Conservation (phyloP, 805 yeast genomes). For the Candida golubevii region DNA sequence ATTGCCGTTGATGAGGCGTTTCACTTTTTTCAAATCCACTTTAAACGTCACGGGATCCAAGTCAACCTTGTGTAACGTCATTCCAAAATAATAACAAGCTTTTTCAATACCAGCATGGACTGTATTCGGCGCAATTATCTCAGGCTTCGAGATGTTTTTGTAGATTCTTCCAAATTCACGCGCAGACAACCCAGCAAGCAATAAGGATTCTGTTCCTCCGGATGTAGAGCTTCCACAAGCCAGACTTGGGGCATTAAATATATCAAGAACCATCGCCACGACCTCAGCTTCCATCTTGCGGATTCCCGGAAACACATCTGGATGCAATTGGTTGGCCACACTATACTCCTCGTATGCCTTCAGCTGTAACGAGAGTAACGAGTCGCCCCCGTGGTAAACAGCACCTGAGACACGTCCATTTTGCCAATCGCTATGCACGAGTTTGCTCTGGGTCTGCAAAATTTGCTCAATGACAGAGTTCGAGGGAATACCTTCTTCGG, state of each 20-base stretch:
- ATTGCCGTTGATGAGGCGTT: slow-evolving; percentile 63
- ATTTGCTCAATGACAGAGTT: slow-evolving; percentile 48
- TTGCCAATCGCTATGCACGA: slow-evolving; percentile 77
- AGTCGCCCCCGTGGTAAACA: slow-evolving; percentile 92
- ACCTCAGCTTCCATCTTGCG: slow-evolving; percentile 96
- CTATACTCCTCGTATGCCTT: slow-evolving; percentile 71
- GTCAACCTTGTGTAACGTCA: slow-evolving; percentile 77
- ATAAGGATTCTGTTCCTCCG: slow-evolving; percentile 93
- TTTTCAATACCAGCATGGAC: slow-evolving; percentile 95
- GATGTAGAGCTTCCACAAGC: slow-evolving; percentile 75
- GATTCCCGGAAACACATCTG: slow-evolving; percentile 94
- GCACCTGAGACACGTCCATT: slow-evolving; percentile 90
- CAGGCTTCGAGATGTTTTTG: slow-evolving; percentile 65
- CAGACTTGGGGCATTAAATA: slow-evolving; percentile 71
- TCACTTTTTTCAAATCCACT: slow-evolving; percentile 62
- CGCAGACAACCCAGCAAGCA: slow-evolving; percentile 85
- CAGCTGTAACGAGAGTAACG: slow-evolving; percentile 68
- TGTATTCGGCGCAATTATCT: slow-evolving; percentile 83
- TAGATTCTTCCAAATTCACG: slow-evolving; percentile 63
- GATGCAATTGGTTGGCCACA: slow-evolving; percentile 92
- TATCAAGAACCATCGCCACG: slow-evolving; percentile 78
- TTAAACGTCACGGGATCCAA: slow-evolving; percentile 62
- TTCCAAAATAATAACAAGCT: slow-evolving; percentile 87
- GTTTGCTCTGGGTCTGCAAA: slow-evolving; percentile 36
- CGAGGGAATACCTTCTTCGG: slow-evolving; percentile 53